phyloP scores from a whole-genome alignment of 768 basidiomycete genomes.

The Russula foetens region DNA sequence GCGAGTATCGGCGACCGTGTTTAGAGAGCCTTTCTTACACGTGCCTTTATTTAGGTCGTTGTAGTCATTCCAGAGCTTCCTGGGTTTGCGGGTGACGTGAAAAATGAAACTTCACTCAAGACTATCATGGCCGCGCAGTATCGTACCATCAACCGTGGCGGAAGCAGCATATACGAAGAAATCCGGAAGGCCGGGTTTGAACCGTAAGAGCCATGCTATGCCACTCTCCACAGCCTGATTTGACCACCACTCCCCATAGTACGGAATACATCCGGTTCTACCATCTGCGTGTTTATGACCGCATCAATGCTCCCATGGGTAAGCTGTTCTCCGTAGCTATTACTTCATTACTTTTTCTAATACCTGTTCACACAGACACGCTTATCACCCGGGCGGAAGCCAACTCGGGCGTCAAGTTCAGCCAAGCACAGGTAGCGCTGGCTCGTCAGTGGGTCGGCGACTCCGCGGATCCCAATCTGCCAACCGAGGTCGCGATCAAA shows the following conservation, averaged over 20 bases:
- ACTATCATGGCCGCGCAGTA: constrained; percentile 86
- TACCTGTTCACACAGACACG: constrained; percentile 24
- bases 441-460: constrained; percentile 65
- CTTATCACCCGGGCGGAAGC: constrained; percentile 66
- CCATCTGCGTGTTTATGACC: constrained; percentile 86
- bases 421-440: constrained; percentile 81
- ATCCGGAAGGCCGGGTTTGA: constrained; percentile 70
- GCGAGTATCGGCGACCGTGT: constrained; percentile 27
- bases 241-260: constrained; percentile 30
- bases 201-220: constrained; percentile 43
- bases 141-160: constrained; percentile 85
- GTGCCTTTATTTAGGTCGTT: constrained; percentile 47
- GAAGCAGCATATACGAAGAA: constrained; percentile 77
- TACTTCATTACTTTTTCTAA: background rate
- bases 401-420: constrained; percentile 69
- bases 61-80: constrained; percentile 88
- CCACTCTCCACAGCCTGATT: background rate
- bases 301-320: constrained; percentile 74
- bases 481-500: constrained; percentile 50
- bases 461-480: constrained; percentile 28
- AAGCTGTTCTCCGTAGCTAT: constrained; percentile 19
- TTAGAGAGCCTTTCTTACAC: background rate
- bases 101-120: constrained; percentile 52
- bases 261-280: constrained; percentile 84
- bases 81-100: constrained; percentile 82